A percentile compares a stretch with the other conserved stretches of the same genome.
Evolutionary conservation across 495 filamentous ascomycete genomes (phyloP).

Genomic region (Friedmanniomyces endolithicus): DNA sequence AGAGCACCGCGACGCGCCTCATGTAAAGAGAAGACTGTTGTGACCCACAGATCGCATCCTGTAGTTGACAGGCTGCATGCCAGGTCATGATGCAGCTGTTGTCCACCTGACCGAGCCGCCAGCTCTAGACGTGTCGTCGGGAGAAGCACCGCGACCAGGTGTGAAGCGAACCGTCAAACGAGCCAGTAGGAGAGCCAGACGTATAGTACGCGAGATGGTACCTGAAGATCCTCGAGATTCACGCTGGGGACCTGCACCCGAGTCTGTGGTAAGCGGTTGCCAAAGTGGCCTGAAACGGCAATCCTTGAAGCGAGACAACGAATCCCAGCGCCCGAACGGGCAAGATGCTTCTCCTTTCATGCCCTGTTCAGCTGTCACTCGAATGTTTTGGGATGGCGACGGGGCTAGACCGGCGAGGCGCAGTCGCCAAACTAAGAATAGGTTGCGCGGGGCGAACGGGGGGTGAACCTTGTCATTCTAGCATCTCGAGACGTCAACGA

Average conservation of each 20-base stretch:
- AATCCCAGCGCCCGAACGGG: background rate
- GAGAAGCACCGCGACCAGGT: conserved; percentile 1
- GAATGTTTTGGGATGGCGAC: background rate
- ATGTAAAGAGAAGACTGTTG: too few species aligned
- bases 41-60: too few species aligned
- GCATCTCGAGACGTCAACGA: background rate
- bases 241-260: background rate
- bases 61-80: background rate
- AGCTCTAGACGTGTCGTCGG: background rate
- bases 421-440: background rate
- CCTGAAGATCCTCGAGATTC: conserved; percentile 5
- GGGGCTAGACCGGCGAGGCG: background rate
- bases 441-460: background rate
- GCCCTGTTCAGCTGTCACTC: background rate
- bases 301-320: background rate
- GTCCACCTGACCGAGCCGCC: background rate
- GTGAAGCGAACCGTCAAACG: background rate
- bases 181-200: background rate
- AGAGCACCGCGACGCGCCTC: too few species aligned
- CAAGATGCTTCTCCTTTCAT: background rate
- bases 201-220: conserved; percentile 1
- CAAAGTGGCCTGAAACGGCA: background rate
- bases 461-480: background rate
- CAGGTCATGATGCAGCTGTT: background rate
- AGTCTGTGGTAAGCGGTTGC: background rate